Conservation (phyloP, 108 stramenopile genomes). For the Skeletonema grethae region DNA sequence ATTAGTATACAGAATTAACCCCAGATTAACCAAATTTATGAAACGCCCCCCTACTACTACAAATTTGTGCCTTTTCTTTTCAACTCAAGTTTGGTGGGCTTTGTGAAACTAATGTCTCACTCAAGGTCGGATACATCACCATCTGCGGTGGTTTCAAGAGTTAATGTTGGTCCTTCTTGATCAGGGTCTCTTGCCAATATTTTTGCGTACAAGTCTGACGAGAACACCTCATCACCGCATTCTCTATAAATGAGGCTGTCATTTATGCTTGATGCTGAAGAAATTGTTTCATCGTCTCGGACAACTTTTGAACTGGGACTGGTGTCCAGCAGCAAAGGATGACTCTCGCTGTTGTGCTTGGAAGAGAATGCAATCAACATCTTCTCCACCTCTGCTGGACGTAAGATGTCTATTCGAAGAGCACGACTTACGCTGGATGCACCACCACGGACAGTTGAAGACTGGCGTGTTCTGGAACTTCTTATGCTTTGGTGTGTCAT, state of each 20-base stretch:
- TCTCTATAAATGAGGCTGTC: background rate
- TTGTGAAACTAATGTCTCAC: no score
- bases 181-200: no score
- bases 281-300: background rate
- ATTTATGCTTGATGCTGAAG: background rate
- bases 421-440: background rate
- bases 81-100: no score
- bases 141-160: background rate
- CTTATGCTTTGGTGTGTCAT: background rate
- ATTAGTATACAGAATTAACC: no score
- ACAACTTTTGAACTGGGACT: background rate
- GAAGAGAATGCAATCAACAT: background rate
- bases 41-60: no score
- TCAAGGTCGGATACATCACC: background rate
- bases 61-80: no score
- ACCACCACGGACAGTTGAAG: background rate
- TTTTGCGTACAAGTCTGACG: no score
- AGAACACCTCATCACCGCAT: background rate
- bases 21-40: no score
- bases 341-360: background rate
- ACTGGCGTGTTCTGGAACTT: background rate
- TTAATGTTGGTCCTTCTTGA: background rate
- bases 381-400: background rate
- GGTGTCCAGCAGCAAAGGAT: background rate
- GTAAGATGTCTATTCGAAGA: background rate